These are phyloP conservation scores for Pseudogymnoascus sp. DNA, from an alignment of 2,329 filamentous ascomycete genomes.

Conservation along the genomic window DNA sequence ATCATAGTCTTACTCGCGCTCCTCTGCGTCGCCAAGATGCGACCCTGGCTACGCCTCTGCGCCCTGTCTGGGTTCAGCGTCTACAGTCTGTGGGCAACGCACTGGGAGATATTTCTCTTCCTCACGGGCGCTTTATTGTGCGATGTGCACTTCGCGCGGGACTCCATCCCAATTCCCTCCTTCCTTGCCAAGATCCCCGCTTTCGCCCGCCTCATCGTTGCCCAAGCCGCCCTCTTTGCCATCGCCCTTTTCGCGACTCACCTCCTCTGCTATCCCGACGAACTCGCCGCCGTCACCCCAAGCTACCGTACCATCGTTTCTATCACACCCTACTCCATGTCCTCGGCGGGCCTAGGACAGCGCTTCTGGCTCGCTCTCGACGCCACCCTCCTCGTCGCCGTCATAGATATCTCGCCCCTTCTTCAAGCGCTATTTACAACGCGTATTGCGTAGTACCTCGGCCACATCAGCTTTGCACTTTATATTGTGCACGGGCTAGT, in stretches of 20 bases:
- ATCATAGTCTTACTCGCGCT: conserved; percentile 25
- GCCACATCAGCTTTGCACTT: conserved; percentile 49
- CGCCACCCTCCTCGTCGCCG: conserved; percentile 26
- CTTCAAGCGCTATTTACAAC: conserved; percentile 42
- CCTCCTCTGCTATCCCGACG: conserved; percentile 13
- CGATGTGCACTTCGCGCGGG: conserved; percentile 16
- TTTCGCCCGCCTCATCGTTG: neutral
- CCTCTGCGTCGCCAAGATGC: conserved; percentile 21
- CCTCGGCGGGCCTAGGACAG: conserved; percentile 17
- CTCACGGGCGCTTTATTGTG: conserved; percentile 16
- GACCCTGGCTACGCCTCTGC: conserved; percentile 19
- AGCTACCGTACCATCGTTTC: conserved; percentile 11
- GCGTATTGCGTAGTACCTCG: conserved; percentile 47
- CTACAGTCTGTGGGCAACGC: conserved; percentile 16
- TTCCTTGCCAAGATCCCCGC: neutral
- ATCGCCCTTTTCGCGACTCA: conserved; percentile 12
- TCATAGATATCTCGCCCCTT: conserved; percentile 30
- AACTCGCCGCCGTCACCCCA: conserved; percentile 10
- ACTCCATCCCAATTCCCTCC: neutral
- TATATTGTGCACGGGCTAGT: conserved; percentile 53
- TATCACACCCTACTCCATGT: neutral
- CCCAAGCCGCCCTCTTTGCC: neutral
- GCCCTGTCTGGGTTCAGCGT: conserved; percentile 24
- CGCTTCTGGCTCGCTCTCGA: conserved; percentile 26
- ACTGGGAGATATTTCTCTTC: conserved; percentile 19